Evolutionary conservation across 2,329 filamentous ascomycete genomes (phyloP).

Genomic region (Penicillium sp.): DNA sequence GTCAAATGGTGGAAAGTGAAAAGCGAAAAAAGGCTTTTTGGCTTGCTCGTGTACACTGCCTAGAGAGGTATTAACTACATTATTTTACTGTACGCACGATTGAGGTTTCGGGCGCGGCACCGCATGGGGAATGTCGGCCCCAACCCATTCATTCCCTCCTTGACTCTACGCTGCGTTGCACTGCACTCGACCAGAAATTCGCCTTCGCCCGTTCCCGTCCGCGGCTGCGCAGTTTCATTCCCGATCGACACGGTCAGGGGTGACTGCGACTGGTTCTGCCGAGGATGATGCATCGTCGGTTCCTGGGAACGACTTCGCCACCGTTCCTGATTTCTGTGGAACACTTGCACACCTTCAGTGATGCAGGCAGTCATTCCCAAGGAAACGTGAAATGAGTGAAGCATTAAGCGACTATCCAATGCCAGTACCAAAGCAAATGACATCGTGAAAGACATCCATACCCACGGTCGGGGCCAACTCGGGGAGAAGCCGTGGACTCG

Average conservation of each 20-base stretch:
- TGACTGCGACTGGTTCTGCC: conserved; percentile 18
- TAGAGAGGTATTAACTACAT: background rate
- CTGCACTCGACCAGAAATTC: too few species aligned
- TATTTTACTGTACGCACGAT: too few species aligned
- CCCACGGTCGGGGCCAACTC: background rate
- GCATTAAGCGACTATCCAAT: too few species aligned
- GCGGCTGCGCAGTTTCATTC: conserved; percentile 5
- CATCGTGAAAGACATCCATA: background rate
- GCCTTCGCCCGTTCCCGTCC: conserved; percentile 2
- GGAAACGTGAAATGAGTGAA: too few species aligned
- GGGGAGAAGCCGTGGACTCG: conserved; percentile 5
- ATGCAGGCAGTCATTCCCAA: too few species aligned
- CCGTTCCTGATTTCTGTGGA: background rate
- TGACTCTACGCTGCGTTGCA: too few species aligned
- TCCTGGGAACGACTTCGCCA: conserved; percentile 1
- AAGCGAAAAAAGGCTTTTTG: background rate
- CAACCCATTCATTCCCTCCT: too few species aligned
- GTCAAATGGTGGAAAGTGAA: background rate
- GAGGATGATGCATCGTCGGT: conserved; percentile 13
- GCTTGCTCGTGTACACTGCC: background rate
- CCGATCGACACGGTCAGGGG: conserved; percentile 27
- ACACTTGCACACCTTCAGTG: too few species aligned
- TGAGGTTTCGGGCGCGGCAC: background rate
- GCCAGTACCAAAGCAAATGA: background rate
- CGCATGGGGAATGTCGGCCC: conserved; percentile 1